Conservation (phyloP, 83 land plant species). For the Picea abies region DNA sequence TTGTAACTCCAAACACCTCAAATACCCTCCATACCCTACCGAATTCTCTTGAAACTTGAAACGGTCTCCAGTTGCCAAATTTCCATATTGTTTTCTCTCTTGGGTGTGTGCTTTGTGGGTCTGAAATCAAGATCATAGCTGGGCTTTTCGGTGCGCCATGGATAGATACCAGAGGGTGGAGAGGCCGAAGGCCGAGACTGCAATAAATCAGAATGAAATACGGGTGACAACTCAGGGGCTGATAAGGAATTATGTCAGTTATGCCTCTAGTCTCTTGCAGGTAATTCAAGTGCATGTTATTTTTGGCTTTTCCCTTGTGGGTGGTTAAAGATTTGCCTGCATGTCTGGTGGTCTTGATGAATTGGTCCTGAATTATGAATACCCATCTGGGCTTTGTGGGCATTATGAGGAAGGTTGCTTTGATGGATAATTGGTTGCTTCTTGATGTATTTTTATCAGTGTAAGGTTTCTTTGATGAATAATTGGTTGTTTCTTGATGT, state of each 20-base stretch:
- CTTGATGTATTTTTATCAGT: not conserved
- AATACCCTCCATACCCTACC: too few relatives aligned
- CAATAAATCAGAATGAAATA: conserved; percentile 42
- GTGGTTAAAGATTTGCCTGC: not conserved
- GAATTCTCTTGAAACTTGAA: too few relatives aligned
- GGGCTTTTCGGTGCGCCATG: conserved; percentile 15
- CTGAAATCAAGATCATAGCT: too few relatives aligned
- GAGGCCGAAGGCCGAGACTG: conserved; percentile 38
- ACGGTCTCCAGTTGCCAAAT: too few relatives aligned
- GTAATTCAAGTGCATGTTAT: conserved; percentile 5
- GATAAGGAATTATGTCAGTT: conserved; percentile 41
- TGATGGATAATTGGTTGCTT: not conserved
- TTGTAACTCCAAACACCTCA: too few relatives aligned
- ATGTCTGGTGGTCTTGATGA: not conserved
- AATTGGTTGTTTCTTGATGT: conserved; percentile 1
- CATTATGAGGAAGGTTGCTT: not conserved
- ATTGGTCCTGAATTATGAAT: not conserved
- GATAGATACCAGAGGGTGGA: conserved; percentile 48
- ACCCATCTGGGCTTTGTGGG: not conserved
- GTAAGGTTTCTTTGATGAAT: not conserved
- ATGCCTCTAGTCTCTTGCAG: conserved; percentile 43
- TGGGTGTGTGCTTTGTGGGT: too few relatives aligned
- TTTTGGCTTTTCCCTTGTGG: not conserved
- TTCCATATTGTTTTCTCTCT: too few relatives aligned
- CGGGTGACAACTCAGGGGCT: conserved; percentile 44